Evolutionary conservation across 2,329 filamentous ascomycete genomes (phyloP).

Genomic region (Epichloe glyceriae): DNA sequence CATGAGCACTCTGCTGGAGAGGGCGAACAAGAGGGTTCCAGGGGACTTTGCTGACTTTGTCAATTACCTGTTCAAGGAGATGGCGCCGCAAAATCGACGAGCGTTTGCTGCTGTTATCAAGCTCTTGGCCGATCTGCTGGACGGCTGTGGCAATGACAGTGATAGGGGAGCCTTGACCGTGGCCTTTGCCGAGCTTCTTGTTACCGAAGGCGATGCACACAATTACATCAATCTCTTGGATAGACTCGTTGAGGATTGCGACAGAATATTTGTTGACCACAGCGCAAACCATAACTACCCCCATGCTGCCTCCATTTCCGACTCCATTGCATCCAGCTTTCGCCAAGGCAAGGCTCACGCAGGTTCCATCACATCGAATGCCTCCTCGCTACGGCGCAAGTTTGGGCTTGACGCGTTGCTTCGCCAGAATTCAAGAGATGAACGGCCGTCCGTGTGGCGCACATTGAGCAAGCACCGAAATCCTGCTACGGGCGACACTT

Average conservation of each 20-base stretch:
- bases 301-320: constrained; percentile 32
- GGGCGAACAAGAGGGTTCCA: constrained; percentile 51
- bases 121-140: constrained; percentile 73
- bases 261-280: constrained; percentile 68
- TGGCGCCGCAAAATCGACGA: constrained; percentile 57
- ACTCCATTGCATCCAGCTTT: constrained; percentile 43
- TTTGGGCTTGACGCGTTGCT: constrained; percentile 69
- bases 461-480: constrained; percentile 74
- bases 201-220: constrained; percentile 62
- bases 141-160: constrained; percentile 81
- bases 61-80: constrained; percentile 48
- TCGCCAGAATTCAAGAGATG: constrained; percentile 67
- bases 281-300: constrained; percentile 27
- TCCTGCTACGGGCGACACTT: constrained; percentile 43
- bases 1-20: constrained; percentile 61
- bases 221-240: constrained; percentile 83
- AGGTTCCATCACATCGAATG: constrained; percentile 72
- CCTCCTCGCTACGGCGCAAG: constrained; percentile 71
- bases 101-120: constrained; percentile 77
- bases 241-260: constrained; percentile 77
- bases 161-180: constrained; percentile 79
- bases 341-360: constrained; percentile 48
- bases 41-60: constrained; percentile 63
- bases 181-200: constrained; percentile 77
- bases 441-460: constrained; percentile 69